Evolutionary conservation across 1,284 basidiomycete genomes (phyloP), one percentile per base, ranked within the genome.

Genomic region (Psilocybe mexicana): DNA sequence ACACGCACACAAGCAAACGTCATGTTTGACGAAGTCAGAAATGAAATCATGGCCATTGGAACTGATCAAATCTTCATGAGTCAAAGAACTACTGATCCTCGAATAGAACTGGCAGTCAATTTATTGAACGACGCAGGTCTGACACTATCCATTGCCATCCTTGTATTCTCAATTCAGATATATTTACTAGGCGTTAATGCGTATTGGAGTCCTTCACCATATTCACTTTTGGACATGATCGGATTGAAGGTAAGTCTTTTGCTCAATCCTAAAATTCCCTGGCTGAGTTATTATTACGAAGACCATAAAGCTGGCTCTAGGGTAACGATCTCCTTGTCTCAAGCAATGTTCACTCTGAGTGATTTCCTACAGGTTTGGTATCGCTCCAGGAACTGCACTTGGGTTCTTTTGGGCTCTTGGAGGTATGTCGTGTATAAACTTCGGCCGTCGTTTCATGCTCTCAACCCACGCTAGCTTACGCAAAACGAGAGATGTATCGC

Each of bases 351-450:
- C 6, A 28, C 2, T 33, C 30, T 33, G 30, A 33, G 30, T 33
- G 4, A 6, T 33, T 8, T 33, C 30, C 30, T 6, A 33, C 30
- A 88, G 85, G 30, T 82, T 78, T 57, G 87, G 87, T 1, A 85
- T 90, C 75, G 79, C 84, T 38, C 79, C 86, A 23, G 86, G 86
- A 8, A 84, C 85, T 10, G 82, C 85, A 0, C 69, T 86, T 10
- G 87, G 87, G 4, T 86, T 90, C 67, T 86, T 88, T 65, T 89
- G 85, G 85, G 81, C 82, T n/a, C 68, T 88, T 5, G 82, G 80
- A 70, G 84, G 85, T 85, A 63, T 44, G 52, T 52, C 28, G 70
- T 63, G 46, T 26, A 38, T 12, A 24, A 35, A 46, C 24, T 49
- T 43, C 33, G 10, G 43, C 23, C 33, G 18, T 47, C 38, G 46